Conservation (phyloP, 345 rosid genomes). For the Conringia planisiliqua region DNA sequence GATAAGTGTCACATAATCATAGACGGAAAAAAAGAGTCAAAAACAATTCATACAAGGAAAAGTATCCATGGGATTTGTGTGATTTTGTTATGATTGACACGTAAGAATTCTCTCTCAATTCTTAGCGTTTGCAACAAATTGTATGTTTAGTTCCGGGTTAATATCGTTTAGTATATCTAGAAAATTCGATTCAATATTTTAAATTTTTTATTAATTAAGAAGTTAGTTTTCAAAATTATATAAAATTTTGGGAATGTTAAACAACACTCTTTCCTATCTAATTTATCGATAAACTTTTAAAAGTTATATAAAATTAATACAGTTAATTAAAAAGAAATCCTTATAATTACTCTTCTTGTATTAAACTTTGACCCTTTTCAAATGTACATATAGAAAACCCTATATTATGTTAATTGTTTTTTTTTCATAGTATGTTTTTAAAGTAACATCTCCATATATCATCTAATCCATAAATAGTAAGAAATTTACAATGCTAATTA, state of each 20-base stretch:
- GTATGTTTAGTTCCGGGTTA: not conserved
- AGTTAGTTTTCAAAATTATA: no score
- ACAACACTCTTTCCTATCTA: no score
- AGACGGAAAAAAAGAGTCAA: not conserved
- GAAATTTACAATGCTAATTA: not conserved
- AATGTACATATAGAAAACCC: not conserved
- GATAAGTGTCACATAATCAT: constrained; percentile 8
- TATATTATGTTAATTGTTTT: not conserved
- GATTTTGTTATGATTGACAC: constrained; percentile 13
- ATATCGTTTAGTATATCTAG: no score
- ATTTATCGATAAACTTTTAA: not conserved
- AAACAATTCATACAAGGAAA: not conserved
- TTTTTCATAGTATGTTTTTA: not conserved
- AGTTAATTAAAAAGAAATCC: not conserved
- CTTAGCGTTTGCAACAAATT: not conserved
- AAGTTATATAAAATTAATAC: not conserved
- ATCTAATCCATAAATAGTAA: not conserved
- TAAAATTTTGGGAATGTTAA: no score
- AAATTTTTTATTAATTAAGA: no score
- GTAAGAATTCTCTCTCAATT: not conserved
- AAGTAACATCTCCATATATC: not conserved
- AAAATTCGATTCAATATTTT: no score
- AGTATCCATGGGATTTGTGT: not conserved
- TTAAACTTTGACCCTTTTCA: not conserved
- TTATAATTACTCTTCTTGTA: not conserved